A percentile compares a stretch with the other conserved stretches of the same genome.
These are phyloP conservation scores for Chionographis japonica DNA, from an alignment of 106 monocot species.

Conservation along the genomic window DNA sequence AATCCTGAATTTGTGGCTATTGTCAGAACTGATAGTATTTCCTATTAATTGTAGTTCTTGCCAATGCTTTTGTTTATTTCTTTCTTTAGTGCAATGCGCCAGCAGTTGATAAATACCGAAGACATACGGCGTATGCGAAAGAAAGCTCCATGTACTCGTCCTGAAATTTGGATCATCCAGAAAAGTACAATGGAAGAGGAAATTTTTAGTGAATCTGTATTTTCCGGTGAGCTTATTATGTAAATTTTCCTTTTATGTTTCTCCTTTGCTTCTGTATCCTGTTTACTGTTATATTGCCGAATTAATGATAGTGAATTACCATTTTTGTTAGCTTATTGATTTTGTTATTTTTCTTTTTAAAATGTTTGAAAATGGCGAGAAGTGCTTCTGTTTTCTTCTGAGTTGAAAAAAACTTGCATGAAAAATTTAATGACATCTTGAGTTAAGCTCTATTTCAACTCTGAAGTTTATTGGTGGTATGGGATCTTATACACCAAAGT, in stretches of 20 bases:
- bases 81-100: constrained; percentile 66
- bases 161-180: constrained; percentile 91
- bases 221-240: constrained; percentile 46
- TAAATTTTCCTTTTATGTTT: background rate
- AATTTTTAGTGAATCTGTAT: constrained; percentile 59
- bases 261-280: background rate
- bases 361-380: no score
- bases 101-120: constrained; percentile 90
- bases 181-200: constrained; percentile 72
- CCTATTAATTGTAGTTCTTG: background rate
- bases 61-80: constrained; percentile 3
- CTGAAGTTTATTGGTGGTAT: no score
- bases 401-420: no score
- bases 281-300: background rate
- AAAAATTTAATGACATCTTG: no score
- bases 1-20: background rate
- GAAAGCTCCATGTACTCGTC: constrained; percentile 89
- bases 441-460: no score
- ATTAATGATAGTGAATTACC: no score
- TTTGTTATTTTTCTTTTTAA: no score
- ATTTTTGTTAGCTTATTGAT: no score
- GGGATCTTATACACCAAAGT: no score
- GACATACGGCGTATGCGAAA: constrained; percentile 88
- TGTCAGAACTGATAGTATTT: background rate
- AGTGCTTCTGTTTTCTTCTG: no score